These are phyloP conservation scores for Yamadazyma phyllophila DNA, from an alignment of 805 yeast species.

Conservation along the genomic window DNA sequence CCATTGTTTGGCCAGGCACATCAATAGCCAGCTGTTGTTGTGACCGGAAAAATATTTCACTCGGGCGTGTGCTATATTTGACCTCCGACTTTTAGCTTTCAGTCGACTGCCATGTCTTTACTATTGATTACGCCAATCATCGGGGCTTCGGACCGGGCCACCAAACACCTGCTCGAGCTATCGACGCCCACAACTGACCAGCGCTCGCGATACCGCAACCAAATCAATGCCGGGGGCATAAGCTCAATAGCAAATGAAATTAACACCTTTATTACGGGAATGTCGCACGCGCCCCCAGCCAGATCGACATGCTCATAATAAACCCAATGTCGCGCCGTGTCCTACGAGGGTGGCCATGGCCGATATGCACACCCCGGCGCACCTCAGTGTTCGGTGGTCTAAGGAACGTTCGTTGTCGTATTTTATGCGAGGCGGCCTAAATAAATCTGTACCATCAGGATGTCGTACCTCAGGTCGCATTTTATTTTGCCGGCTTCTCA, in stretches of 20 bases:
- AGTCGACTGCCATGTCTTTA: no score
- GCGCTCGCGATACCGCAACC: constrained; percentile 1
- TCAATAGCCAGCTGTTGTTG: background rate
- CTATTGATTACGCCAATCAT: background rate
- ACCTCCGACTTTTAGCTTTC: background rate
- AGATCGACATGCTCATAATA: no score
- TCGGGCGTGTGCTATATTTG: background rate
- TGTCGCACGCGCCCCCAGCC: no score
- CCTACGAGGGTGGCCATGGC: no score
- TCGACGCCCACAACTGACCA: background rate
- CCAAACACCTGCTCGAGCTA: background rate
- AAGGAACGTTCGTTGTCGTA: background rate
- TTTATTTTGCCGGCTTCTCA: no score
- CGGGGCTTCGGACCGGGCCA: background rate
- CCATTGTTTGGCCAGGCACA: background rate
- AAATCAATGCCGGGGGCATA: background rate
- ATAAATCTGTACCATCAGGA: background rate
- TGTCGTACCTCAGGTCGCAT: no score
- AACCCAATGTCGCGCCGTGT: no score
- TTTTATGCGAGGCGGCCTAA: background rate
- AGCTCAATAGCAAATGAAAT: background rate
- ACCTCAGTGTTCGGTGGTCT: no score
- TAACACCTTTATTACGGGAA: no score
- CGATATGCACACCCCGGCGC: no score
- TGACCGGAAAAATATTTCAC: background rate